These are phyloP conservation scores for Jacaranda copaia DNA, from an alignment of 257 asterid species.

Conservation along the genomic window DNA sequence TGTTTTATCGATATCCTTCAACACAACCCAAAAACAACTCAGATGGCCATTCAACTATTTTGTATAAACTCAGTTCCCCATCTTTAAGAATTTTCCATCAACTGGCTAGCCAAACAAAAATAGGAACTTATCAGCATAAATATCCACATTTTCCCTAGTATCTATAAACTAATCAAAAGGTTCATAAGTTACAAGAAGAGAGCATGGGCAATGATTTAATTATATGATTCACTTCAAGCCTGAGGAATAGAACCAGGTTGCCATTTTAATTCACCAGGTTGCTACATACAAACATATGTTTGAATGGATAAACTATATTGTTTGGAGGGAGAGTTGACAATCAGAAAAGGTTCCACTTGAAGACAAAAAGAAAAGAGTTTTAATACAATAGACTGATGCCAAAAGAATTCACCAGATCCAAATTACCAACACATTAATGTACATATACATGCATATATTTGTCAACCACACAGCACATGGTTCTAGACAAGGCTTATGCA, in stretches of 20 bases:
- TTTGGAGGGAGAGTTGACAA: constrained; percentile 23
- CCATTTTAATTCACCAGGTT: constrained; percentile 95
- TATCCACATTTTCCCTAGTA: too few relatives aligned
- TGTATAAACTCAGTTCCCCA: too few relatives aligned
- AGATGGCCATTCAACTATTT: constrained; percentile 70
- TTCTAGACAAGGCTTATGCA: not conserved
- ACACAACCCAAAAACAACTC: constrained; percentile 89
- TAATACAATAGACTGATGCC: constrained; percentile 5
- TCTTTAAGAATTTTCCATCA: too few relatives aligned
- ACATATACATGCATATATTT: not conserved
- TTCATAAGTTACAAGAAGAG: constrained; percentile 9
- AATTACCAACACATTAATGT: constrained; percentile 21
- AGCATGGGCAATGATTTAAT: constrained; percentile 29
- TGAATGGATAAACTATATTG: constrained; percentile 76
- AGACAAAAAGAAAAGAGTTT: constrained; percentile 3
- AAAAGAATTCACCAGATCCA: constrained; percentile 21
- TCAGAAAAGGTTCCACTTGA: constrained; percentile 28
- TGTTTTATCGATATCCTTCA: constrained; percentile 94
- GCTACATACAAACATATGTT: too few relatives aligned
- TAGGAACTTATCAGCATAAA: too few relatives aligned
- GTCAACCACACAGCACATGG: not conserved
- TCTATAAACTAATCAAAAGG: not conserved
- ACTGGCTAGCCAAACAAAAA: too few relatives aligned
- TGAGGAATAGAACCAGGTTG: too few relatives aligned
- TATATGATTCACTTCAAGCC: not conserved